Evolutionary conservation across 441 rosid species (phyloP).

Genomic region (Omphalea diandra): DNA sequence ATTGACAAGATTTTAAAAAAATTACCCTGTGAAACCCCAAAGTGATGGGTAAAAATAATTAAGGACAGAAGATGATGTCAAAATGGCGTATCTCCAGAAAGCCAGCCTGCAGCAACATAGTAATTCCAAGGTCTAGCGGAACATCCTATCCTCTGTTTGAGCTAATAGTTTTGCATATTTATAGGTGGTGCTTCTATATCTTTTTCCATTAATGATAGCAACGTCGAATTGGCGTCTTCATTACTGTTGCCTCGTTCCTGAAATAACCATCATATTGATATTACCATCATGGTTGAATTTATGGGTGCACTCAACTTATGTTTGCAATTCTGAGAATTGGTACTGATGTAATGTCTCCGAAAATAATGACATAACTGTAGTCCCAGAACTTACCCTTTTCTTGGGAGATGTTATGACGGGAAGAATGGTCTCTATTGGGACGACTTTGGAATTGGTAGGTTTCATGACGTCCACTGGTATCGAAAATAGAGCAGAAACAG

Average conservation of each 20-base stretch:
- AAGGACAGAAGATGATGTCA: conserved; percentile 8
- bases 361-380: background rate
- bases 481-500: conserved; percentile 73
- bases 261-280: conserved; percentile 14
- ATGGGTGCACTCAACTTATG: background rate
- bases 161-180: conserved; percentile 21
- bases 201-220: conserved; percentile 37
- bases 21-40: conserved; percentile 18
- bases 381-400: conserved; percentile 31
- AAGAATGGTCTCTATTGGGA: conserved; percentile 28
- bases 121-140: conserved; percentile 17
- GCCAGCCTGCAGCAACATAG: conserved; percentile 9
- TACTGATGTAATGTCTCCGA: background rate
- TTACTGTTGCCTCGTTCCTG: conserved; percentile 39
- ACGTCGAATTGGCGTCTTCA: conserved; percentile 36
- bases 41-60: background rate
- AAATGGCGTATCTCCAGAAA: conserved; percentile 13
- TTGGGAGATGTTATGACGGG: conserved; percentile 26
- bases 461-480: conserved; percentile 43
- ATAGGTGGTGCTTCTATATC: conserved; percentile 34
- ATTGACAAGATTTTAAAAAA: conserved; percentile 13
- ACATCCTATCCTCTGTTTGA: conserved; percentile 24
- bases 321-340: background rate
- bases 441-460: conserved; percentile 28
- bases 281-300: too few species aligned